Percentiles rank a stretch among this genome's conserved stretches.
These are phyloP conservation scores for Ogataea methanolica DNA, from an alignment of 805 yeast genomes.

Conservation along the genomic window DNA sequence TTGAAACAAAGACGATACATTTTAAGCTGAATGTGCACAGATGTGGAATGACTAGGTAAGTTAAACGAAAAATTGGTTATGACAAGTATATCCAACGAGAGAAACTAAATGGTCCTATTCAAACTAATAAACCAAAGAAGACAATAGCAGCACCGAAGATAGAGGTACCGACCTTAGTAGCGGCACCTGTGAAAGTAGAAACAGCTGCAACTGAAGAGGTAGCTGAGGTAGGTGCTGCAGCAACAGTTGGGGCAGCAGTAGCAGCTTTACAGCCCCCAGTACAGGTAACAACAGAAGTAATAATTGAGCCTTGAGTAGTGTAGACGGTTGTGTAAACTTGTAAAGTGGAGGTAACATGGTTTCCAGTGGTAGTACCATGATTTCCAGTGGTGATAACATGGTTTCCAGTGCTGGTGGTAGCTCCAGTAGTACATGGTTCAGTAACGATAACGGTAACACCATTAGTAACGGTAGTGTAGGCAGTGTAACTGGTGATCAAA, in stretches of 20 bases:
- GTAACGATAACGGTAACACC: constrained; percentile 10
- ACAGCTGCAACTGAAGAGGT: background rate
- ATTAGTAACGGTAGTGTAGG: constrained; percentile 3
- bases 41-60: too few species aligned
- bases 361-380: background rate
- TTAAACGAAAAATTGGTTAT: too few species aligned
- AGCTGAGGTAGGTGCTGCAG: background rate
- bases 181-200: background rate
- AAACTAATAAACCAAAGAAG: background rate
- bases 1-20: too few species aligned
- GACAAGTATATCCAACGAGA: too few species aligned
- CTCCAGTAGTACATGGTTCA: constrained; percentile 2
- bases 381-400: background rate
- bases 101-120: too few species aligned
- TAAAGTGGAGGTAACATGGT: background rate
- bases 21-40: too few species aligned
- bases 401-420: background rate
- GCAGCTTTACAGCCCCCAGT: background rate
- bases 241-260: background rate
- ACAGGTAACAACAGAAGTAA: background rate
- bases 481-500: constrained; percentile 9
- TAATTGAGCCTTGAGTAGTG: background rate
- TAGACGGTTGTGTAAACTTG: constrained; percentile 1
- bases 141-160: background rate
- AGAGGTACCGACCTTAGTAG: background rate